Evolutionary conservation across 2,329 filamentous ascomycete species (phyloP).

Genomic region (Apiospora hydei): DNA sequence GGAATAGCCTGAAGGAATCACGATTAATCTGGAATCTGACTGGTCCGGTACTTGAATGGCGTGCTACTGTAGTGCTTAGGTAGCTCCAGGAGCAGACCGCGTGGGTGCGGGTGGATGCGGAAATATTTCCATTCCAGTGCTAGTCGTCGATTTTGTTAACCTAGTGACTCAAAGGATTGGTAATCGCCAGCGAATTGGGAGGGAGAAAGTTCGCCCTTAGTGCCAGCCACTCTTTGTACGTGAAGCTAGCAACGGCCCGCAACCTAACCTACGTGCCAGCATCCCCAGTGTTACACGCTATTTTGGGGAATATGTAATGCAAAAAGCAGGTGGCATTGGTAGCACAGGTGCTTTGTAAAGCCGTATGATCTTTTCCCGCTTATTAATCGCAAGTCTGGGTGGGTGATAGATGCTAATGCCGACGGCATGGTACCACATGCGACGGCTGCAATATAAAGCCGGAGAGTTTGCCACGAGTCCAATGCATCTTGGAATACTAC

Average conservation of each 20-base stretch:
- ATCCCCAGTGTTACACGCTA: background rate
- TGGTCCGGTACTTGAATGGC: background rate
- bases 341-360: background rate
- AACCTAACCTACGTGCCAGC: background rate
- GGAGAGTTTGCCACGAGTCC: background rate
- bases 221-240: background rate
- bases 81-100: background rate
- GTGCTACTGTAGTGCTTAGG: background rate
- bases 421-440: background rate
- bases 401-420: background rate
- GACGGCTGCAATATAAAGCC: background rate
- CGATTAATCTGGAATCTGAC: background rate
- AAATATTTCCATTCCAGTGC: background rate
- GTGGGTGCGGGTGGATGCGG: background rate
- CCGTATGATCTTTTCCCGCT: background rate
- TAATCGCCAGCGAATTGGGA: background rate
- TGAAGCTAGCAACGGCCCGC: conserved; percentile 16
- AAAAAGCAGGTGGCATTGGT: background rate
- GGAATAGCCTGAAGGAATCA: background rate
- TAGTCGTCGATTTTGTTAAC: background rate
- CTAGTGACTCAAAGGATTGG: background rate
- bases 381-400: background rate
- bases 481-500: background rate
- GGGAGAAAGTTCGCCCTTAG: conserved; percentile 7
- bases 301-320: background rate